A percentile compares a stretch with the other conserved stretches of the same genome.
phyloP scores from a whole-genome alignment of 306 rosid genomes.

The Rosa chinensis region DNA sequence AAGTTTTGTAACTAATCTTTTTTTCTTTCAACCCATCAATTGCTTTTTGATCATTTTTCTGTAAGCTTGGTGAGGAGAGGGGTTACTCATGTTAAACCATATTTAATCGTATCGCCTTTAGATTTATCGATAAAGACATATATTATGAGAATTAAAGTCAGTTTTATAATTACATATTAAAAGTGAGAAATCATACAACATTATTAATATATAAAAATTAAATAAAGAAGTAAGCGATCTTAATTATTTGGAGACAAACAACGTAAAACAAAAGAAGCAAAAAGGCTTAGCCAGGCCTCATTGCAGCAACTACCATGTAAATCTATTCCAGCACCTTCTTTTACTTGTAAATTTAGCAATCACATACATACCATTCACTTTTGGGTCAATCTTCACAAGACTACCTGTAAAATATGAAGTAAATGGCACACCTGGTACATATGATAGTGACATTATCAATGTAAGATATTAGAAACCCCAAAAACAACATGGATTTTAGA shows the following conservation, averaged over 20 bases:
- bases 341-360: conserved; percentile 29
- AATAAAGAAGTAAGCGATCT: too few species aligned
- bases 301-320: not conserved
- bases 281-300: not conserved
- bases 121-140: too few species aligned
- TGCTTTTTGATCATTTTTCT: not conserved
- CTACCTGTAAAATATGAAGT: conserved; percentile 21
- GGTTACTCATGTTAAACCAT: not conserved
- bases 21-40: not conserved
- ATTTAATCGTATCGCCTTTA: not conserved
- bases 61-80: not conserved
- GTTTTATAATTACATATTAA: too few species aligned
- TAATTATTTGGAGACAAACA: not conserved
- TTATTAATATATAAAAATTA: too few species aligned
- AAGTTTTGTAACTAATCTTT: not conserved
- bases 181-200: not conserved
- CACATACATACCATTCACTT: conserved; percentile 25
- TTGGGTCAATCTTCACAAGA: conserved; percentile 11
- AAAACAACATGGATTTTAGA: not conserved
- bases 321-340: too few species aligned
- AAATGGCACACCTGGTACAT: not conserved
- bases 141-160: too few species aligned
- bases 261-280: too few species aligned
- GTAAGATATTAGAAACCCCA: not conserved
- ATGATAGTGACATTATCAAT: not conserved